Percentiles rank a stretch among this genome's conserved stretches.
Evolutionary conservation across 108 stramenopile species (phyloP).

Genomic region (Nitzschia sp.): DNA sequence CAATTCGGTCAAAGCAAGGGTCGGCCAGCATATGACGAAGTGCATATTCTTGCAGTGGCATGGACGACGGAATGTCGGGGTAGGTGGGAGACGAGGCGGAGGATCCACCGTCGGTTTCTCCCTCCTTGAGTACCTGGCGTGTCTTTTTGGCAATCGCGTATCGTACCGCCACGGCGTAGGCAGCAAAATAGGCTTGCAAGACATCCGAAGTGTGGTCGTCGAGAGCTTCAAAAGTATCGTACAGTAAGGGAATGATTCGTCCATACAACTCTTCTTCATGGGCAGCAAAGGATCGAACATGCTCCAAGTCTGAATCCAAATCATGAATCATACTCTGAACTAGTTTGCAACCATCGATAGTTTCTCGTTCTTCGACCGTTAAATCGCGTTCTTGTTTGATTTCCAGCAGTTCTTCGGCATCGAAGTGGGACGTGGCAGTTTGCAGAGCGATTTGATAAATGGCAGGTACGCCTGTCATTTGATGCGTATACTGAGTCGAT

Average conservation of each 20-base stretch:
- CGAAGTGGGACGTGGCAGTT: slow-evolving; percentile 78
- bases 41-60: slow-evolving; percentile 78
- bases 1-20: slow-evolving; percentile 27
- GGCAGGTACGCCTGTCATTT: slow-evolving; percentile 56
- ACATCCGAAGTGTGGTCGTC: slow-evolving; percentile 78
- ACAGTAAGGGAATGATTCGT: slow-evolving; percentile 75
- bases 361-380: slow-evolving; percentile 82
- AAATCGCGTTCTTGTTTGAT: slow-evolving; percentile 56
- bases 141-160: slow-evolving; percentile 77
- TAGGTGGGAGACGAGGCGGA: slow-evolving; percentile 28
- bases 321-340: slow-evolving; percentile 86
- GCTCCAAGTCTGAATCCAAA: slow-evolving; percentile 68
- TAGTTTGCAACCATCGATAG: slow-evolving; percentile 82
- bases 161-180: slow-evolving; percentile 76
- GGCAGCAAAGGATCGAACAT: slow-evolving; percentile 59
- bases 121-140: slow-evolving; percentile 63
- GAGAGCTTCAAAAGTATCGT: slow-evolving; percentile 82
- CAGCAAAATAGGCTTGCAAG: slow-evolving; percentile 60
- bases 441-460: slow-evolving; percentile 67
- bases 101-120: slow-evolving; percentile 17
- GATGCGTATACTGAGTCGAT: slow-evolving; percentile 41
- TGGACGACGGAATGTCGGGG: slow-evolving; percentile 52
- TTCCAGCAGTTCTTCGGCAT: slow-evolving; percentile 74
- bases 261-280: slow-evolving; percentile 78
- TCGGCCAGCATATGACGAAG: slow-evolving; percentile 51